Evolutionary conservation across 768 basidiomycete species (phyloP).

Genomic region (Postia placenta): DNA sequence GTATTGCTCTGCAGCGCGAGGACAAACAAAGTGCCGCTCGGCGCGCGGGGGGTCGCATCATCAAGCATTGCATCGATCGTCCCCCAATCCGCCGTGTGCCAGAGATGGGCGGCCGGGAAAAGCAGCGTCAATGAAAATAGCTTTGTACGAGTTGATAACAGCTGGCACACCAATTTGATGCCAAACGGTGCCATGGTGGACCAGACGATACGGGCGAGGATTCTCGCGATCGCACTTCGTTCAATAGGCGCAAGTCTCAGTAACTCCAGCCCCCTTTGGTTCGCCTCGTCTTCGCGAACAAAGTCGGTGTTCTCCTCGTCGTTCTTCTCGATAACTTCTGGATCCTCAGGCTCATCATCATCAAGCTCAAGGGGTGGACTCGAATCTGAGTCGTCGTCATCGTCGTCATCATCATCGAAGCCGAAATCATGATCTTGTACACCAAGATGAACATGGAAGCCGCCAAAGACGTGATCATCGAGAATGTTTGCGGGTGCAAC

Average conservation of each 20-base stretch:
- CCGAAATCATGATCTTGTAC: not conserved
- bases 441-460: too few relatives aligned
- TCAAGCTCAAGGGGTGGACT: not conserved
- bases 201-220: conserved; percentile 1
- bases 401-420: not conserved
- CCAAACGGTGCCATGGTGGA: not conserved
- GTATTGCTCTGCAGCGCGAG: not conserved
- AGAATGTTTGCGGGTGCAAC: too few relatives aligned
- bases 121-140: not conserved
- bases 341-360: not conserved
- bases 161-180: not conserved
- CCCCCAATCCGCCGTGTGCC: not conserved
- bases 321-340: not conserved
- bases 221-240: not conserved
- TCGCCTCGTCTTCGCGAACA: not conserved
- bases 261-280: not conserved
- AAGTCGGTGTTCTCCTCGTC: not conserved
- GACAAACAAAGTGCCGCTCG: not conserved
- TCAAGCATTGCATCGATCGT: not conserved
- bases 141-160: not conserved
- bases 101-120: not conserved
- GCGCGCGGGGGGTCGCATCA: not conserved
- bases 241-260: not conserved
- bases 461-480: too few relatives aligned
- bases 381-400: not conserved